Evolutionary conservation across 2,329 filamentous ascomycete species (phyloP).

Genomic region (Passalora sequoiae): DNA sequence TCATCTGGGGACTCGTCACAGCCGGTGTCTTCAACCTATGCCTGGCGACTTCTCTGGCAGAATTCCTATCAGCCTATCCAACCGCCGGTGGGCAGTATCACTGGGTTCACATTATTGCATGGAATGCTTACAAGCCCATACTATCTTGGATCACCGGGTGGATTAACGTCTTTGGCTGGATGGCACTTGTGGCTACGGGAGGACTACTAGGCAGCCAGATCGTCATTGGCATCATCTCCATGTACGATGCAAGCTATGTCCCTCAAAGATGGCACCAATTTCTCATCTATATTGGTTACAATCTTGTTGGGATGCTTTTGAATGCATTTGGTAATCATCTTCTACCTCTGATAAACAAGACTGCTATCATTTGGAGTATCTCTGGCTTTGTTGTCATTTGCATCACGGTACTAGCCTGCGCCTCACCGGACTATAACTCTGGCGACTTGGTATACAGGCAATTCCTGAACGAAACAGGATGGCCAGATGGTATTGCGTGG

Average conservation of each 20-base stretch:
- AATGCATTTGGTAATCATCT: conserved; percentile 61
- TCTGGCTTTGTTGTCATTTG: conserved; percentile 64
- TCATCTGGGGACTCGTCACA: conserved; percentile 63
- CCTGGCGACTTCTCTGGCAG: conserved; percentile 63
- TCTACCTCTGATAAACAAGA: conserved; percentile 62
- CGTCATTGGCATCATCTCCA: conserved; percentile 59
- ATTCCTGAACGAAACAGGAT: conserved; percentile 57
- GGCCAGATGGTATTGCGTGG: conserved; percentile 39
- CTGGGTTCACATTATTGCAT: conserved; percentile 63
- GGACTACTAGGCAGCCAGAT: conserved; percentile 63
- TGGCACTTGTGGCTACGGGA: conserved; percentile 62
- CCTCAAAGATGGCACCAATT: conserved; percentile 66
- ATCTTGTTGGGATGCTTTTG: conserved; percentile 55
- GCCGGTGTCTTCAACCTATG: conserved; percentile 63
- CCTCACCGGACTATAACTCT: conserved; percentile 60
- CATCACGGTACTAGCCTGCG: conserved; percentile 62
- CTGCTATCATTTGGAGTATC: conserved; percentile 67
- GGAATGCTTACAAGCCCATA: conserved; percentile 55
- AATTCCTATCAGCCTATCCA: conserved; percentile 55
- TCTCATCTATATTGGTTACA: conserved; percentile 64
- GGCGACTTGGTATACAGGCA: conserved; percentile 61
- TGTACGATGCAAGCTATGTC: conserved; percentile 56
- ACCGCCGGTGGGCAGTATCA: conserved; percentile 57
- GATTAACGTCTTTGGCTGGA: conserved; percentile 69
- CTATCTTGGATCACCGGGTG: conserved; percentile 68